A percentile compares a stretch with the other conserved stretches of the same genome.
Conservation (phyloP, 1,284 basidiomycete species). For the Mrakiaceae sp. region DNA sequence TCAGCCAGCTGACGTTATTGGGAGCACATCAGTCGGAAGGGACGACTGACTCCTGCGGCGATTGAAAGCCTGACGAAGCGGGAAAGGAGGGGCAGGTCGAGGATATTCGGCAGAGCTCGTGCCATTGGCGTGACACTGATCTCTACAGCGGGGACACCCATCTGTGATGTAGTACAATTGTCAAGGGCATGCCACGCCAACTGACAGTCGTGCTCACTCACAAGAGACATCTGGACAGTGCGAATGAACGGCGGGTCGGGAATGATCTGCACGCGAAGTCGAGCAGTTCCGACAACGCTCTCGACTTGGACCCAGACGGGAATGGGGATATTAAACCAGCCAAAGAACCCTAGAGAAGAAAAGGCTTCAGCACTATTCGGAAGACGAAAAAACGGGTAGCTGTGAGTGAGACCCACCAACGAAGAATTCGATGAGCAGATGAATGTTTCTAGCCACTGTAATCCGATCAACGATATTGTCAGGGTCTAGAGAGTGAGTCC, state of each 20-base stretch:
- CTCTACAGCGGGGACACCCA: constrained; percentile 40
- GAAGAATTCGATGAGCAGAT: constrained; percentile 26
- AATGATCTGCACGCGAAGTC: constrained; percentile 65
- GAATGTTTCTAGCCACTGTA: not conserved
- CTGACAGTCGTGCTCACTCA: too few species aligned
- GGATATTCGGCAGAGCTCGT: constrained; percentile 5
- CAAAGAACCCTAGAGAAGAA: not conserved
- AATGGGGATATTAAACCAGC: constrained; percentile 39
- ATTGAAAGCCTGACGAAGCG: constrained; percentile 15
- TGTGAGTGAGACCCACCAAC: constrained; percentile 15
- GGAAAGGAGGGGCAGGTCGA: constrained; percentile 25
- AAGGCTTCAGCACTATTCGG: not conserved
- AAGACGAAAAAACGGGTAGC: not conserved
- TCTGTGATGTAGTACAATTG: not conserved
- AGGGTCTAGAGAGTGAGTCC: too few species aligned
- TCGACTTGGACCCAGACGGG: constrained; percentile 67
- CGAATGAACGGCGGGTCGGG: constrained; percentile 54
- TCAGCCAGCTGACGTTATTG: not conserved
- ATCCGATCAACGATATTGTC: too few species aligned
- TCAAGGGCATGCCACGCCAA: too few species aligned
- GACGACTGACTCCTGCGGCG: not conserved
- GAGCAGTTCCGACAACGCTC: constrained; percentile 53
- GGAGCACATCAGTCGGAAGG: too few species aligned
- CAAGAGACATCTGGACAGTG: too few species aligned
- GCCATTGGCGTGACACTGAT: not conserved